Evolutionary conservation across 139 green algal species (phyloP).

Genomic region (Bryopsis sp.): DNA sequence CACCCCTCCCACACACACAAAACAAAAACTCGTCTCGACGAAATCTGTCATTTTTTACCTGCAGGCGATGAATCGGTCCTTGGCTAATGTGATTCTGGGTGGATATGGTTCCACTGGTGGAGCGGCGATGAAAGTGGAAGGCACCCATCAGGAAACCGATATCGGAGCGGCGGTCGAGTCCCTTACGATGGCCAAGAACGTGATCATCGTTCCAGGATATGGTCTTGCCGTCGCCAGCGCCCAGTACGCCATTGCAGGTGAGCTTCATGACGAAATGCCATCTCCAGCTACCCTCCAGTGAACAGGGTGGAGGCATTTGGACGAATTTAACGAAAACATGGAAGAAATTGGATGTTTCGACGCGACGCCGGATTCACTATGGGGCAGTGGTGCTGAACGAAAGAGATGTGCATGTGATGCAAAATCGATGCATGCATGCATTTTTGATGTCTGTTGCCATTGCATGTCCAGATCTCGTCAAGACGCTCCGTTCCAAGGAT

Average conservation of each 20-base stretch:
- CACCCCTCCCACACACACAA: too few species aligned
- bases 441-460: neutral
- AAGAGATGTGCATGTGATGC: neutral
- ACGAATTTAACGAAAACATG: too few species aligned
- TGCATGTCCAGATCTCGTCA: conserved; percentile 23
- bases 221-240: conserved; percentile 76
- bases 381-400: neutral
- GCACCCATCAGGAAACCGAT: conserved; percentile 45
- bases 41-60: neutral
- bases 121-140: conserved; percentile 23
- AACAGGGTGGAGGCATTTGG: neutral
- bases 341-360: too few species aligned
- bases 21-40: neutral
- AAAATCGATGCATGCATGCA: neutral
- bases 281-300: neutral
- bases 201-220: conserved; percentile 85
- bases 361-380: too few species aligned
- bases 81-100: conserved; percentile 81
- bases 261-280: neutral
- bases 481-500: conserved; percentile 25
- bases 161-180: conserved; percentile 27
- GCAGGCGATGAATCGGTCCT: conserved; percentile 75
- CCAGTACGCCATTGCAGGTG: conserved; percentile 57
- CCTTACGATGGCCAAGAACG: conserved; percentile 39
- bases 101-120: conserved; percentile 45